Percentiles rank a stretch among this genome's conserved stretches.
Conservation (phyloP, 441 rosid genomes). For the Populus hybrid region DNA sequence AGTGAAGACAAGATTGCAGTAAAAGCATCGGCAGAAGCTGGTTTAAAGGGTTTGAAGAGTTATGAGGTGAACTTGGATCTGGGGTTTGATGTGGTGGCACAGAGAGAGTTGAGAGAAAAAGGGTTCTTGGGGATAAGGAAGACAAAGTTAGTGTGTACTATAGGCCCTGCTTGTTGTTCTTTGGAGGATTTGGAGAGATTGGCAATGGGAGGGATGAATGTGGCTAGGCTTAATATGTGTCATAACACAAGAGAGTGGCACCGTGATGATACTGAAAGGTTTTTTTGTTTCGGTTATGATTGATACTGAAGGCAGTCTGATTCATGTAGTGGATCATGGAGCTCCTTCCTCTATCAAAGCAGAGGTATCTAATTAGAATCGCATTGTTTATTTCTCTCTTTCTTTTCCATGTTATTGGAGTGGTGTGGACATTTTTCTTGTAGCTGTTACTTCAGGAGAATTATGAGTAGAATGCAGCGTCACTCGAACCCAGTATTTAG, state of each 20-base stretch:
- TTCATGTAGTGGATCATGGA: conserved; percentile 71
- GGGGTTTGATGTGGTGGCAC: conserved; percentile 49
- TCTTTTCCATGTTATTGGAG: too few species aligned
- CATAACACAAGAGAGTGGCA: conserved; percentile 73
- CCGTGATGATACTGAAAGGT: conserved; percentile 46
- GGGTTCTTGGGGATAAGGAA: conserved; percentile 72
- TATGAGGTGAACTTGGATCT: conserved; percentile 20
- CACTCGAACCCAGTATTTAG: background rate
- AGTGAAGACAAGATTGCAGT: conserved; percentile 18
- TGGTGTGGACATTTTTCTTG: background rate
- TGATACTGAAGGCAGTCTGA: conserved; percentile 80
- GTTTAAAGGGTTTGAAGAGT: conserved; percentile 20
- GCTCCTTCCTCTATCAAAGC: conserved; percentile 66
- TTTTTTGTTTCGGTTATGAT: conserved; percentile 67
- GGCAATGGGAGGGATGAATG: conserved; percentile 79
- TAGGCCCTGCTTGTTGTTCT: conserved; percentile 66
- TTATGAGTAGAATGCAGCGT: background rate
- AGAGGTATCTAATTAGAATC: conserved; percentile 38
- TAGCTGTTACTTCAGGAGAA: conserved; percentile 1
- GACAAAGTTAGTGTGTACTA: conserved; percentile 74
- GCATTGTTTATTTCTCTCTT: background rate
- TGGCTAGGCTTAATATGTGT: conserved; percentile 77
- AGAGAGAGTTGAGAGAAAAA: conserved; percentile 54
- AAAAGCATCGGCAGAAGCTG: conserved; percentile 32
- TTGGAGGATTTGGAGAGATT: conserved; percentile 57